Conservation (phyloP, 768 basidiomycete species). For the Symmetrospora coprosmae region DNA sequence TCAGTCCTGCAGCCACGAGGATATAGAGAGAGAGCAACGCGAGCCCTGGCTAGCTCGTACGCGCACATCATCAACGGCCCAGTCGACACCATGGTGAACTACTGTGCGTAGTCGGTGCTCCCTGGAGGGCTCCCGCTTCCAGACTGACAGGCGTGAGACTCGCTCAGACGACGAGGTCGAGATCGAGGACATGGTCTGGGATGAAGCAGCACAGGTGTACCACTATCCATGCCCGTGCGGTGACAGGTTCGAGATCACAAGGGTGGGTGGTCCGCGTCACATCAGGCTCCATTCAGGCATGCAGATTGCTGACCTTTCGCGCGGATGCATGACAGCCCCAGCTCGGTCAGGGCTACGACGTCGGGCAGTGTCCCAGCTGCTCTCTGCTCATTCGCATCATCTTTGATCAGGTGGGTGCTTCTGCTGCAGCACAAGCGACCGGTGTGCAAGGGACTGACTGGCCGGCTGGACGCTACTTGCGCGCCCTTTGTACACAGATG, state of each 20-base stretch:
- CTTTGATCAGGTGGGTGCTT: slow-evolving; percentile 70
- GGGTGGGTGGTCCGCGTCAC: slow-evolving; percentile 23
- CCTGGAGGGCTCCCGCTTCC: background rate
- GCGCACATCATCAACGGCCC: too few relatives aligned
- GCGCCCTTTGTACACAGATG: slow-evolving; percentile 42
- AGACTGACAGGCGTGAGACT: background rate
- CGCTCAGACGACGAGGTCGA: slow-evolving; percentile 86
- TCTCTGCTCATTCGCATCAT: slow-evolving; percentile 82
- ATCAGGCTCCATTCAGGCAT: too few relatives aligned
- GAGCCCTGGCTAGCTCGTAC: too few relatives aligned
- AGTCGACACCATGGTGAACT: slow-evolving; percentile 21
- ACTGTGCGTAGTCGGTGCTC: background rate
- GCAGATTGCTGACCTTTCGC: background rate
- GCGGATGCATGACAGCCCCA: slow-evolving; percentile 49
- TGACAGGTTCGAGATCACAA: slow-evolving; percentile 84
- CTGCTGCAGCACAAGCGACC: slow-evolving; percentile 3
- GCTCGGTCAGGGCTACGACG: slow-evolving; percentile 75
- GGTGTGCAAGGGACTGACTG: slow-evolving; percentile 29
- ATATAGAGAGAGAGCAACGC: too few relatives aligned
- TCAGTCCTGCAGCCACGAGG: too few relatives aligned
- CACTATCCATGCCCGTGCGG: slow-evolving; percentile 98
- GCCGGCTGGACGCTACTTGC: slow-evolving; percentile 21
- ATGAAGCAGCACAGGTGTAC: slow-evolving; percentile 61
- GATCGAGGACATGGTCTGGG: slow-evolving; percentile 93
- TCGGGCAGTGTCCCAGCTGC: slow-evolving; percentile 91